A percentile compares a stretch with the other conserved stretches of the same genome.
phyloP scores from a whole-genome alignment of 78 protist genomes.

The Dictyostelium intermedium region DNA sequence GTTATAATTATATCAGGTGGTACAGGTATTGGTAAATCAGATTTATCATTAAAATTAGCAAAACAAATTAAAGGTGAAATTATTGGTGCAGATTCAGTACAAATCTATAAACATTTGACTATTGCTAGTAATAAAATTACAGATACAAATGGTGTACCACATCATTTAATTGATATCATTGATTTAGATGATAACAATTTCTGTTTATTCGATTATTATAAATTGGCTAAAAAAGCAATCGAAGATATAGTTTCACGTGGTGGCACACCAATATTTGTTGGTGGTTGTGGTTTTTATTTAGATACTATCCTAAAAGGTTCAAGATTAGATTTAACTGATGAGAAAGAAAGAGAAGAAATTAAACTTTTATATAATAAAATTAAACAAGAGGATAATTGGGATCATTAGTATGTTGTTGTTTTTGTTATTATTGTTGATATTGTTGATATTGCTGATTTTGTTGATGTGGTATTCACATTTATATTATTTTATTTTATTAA shows the following conservation, averaged over 20 bases:
- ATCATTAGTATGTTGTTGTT: conserved; percentile 7
- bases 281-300: conserved; percentile 71
- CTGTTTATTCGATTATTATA: background rate
- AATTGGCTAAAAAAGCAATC: background rate
- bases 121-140: conserved; percentile 29
- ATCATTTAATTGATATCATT: conserved; percentile 24
- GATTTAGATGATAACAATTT: conserved; percentile 5
- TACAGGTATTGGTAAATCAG: conserved; percentile 56
- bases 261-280: conserved; percentile 29
- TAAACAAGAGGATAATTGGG: conserved; percentile 27
- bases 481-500: background rate
- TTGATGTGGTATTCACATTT: no score
- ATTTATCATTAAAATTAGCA: conserved; percentile 19
- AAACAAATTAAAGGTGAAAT: conserved; percentile 52
- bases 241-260: conserved; percentile 30
- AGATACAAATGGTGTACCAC: background rate
- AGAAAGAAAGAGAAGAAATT: conserved; percentile 20
- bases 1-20: conserved; percentile 40
- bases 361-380: background rate
- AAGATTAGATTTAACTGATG: background rate
- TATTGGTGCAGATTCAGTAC: conserved; percentile 66
- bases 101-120: conserved; percentile 21
- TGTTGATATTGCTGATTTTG: no score
- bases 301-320: conserved; percentile 13
- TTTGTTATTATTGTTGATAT: no score